Evolutionary conservation across 2,329 filamentous ascomycete species (phyloP), one percentile per base, ranked within the genome.

Genomic region (Aureobasidium sp.): DNA sequence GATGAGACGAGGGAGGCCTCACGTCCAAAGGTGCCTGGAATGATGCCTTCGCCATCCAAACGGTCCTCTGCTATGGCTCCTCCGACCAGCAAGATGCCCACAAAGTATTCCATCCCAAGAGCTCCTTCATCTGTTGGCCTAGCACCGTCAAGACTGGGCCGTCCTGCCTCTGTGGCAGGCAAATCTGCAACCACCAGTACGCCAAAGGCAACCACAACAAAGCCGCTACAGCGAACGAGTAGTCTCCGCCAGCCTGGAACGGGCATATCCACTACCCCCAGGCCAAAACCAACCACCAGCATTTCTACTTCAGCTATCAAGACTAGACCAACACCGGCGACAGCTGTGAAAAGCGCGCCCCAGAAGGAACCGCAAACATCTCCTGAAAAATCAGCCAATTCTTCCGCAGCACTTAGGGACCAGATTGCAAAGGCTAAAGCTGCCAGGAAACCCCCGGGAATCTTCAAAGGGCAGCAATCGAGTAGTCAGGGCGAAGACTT

Each of bases 401-500:
- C 91, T 0, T 97, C 93, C 0, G 79, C 83, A 16, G 87, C 91
- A 0, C 76, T 99, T 15, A 85, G 94, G 37, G 91, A 97, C 57
- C 92, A 94, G 59, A 97, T 97, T 65, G 91, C 92, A 41, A 93
- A 92, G 68, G 93, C 94, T 0, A 96, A 93, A 71, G 91, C 91
- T 2, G 89, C 91, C 11, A 59, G 65, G 67, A 37, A 67, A 67
- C 36, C 63, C 15, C 55, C 57, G 5, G 53, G 59, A 11, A n/a
- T 27, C 13, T 41, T 25, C n/a, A 58, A 48, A 44, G 59, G 32
- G 10, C 57, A 58, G 32, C 64, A 66, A 15, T 32, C 62, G 37
- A 29, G 27, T 34, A 27, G 39, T 50, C 69, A 70, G 54, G 72
- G 71, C 37, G 69, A 71, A 11, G 68, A 67, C 0, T 86, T 85